Base-by-base conservation (phyloP, 1,284 basidiomycete species). In the Ceraceosorus bombacis region DNA sequence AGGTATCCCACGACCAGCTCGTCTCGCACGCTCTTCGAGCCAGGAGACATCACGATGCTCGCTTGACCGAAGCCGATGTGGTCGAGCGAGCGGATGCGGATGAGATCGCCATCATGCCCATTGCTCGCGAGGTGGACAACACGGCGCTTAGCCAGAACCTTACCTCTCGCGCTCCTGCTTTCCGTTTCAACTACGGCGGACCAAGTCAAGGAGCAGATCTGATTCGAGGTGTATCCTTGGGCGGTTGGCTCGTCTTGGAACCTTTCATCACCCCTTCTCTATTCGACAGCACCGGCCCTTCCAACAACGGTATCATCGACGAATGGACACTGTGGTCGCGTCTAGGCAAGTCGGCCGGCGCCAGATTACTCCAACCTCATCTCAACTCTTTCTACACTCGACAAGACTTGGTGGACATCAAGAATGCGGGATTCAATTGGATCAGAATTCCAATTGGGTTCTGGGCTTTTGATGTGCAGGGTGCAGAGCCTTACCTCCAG, bases 381-480 rank as follows among this genome's bases (percentile, higher is more conserved):
- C 90, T 88, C 87, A 80, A 88, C 64, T 85, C 86, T 4, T 91
- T 83, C 82, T 87, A 90, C 66, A 89, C 86, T 6, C 85, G 89
- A 74, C 71, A 79, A 27, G 89, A 91, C 76, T 86, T 91, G 69
- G 78, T 78, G 46, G 82, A 81, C 55, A 90, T 90, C 58, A 65
- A 64, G 9, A 60, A 58, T 12, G 61, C 56, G 6, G 66, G 68
- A 13, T 49, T 73, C 43, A 73, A 90, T 76, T 88, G 89, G 76
- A 87, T 90, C 62, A 85, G 91, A 48, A 79, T 95, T 49, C 90
- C 91, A 2, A 88, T 95, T 64, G 88, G 88, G 15, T 90, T 86
- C 78, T 95, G 92, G 92, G 90, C 90, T 1, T 90, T 89, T 68
- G 88, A 92, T 57, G 84, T 88, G 17, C 83, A 83, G n/a, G 80